Conservation (phyloP, 177 flowering plant species). For the Vitis hybrid region DNA sequence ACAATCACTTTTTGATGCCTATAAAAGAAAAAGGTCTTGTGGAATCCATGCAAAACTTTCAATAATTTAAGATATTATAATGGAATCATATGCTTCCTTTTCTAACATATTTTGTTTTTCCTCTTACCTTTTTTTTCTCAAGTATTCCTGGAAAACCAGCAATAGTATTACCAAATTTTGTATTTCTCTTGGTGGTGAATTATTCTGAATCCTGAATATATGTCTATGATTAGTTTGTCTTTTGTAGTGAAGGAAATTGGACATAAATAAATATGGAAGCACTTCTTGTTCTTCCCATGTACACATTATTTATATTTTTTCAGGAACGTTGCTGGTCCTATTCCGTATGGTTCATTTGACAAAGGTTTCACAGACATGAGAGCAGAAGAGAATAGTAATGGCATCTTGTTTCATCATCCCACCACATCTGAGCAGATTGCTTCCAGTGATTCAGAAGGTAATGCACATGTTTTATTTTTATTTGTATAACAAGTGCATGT, state of each 20-base stretch:
- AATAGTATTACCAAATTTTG: neutral
- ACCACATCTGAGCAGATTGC: conserved; percentile 30
- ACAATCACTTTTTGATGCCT: too few species aligned
- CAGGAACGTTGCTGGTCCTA: conserved; percentile 36
- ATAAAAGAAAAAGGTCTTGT: too few species aligned
- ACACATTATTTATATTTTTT: neutral
- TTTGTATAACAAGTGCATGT: neutral
- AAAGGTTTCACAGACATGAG: conserved; percentile 7
- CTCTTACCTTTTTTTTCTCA: too few species aligned
- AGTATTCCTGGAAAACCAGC: neutral
- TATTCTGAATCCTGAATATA: neutral
- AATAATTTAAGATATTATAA: too few species aligned
- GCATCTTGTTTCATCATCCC: conserved; percentile 22
- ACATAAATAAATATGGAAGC: neutral
- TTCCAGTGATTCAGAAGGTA: conserved; percentile 62
- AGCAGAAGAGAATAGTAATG: conserved; percentile 17
- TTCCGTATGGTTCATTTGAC: conserved; percentile 12
- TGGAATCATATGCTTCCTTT: too few species aligned
- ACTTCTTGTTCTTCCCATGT: neutral
- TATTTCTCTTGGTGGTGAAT: neutral
- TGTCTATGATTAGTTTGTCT: neutral
- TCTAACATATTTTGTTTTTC: too few species aligned
- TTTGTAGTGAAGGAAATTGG: neutral
- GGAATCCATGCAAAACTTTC: too few species aligned
- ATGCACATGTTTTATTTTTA: conserved; percentile 3